Conservation (phyloP, 176 grass and related monocot genomes). For the Poa pratensis region DNA sequence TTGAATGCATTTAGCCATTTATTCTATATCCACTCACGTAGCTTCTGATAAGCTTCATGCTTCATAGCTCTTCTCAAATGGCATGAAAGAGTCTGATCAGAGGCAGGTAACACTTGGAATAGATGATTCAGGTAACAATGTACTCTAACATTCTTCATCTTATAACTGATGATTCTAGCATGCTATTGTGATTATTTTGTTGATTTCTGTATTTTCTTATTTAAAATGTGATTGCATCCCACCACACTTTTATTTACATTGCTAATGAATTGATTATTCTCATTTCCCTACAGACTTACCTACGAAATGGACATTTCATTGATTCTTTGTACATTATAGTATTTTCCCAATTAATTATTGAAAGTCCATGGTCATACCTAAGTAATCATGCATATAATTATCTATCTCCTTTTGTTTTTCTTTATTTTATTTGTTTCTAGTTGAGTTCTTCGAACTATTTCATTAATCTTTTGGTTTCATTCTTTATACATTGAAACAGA, state of each 20-base stretch:
- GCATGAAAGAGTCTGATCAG: slow-evolving; percentile 4
- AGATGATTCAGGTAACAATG: background rate
- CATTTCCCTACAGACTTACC: background rate
- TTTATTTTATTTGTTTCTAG: background rate
- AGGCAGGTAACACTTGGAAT: background rate
- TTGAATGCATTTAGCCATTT: background rate
- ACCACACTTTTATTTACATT: background rate
- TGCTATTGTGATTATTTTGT: background rate
- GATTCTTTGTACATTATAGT: background rate
- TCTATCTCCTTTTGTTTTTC: background rate
- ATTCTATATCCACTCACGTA: background rate
- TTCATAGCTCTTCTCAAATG: slow-evolving; percentile 21
- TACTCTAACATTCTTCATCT: background rate
- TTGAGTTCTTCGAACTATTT: background rate
- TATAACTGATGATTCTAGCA: background rate
- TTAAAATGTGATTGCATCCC: background rate
- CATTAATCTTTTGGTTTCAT: background rate
- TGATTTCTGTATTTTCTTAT: background rate
- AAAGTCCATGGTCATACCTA: background rate
- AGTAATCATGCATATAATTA: slow-evolving; percentile 6
- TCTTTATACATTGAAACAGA: background rate
- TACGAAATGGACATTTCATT: background rate
- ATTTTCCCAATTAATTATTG: background rate
- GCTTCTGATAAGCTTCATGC: slow-evolving; percentile 27
- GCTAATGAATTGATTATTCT: background rate